These are phyloP conservation scores for Hibiscus tridactylites DNA, from an alignment of 345 rosid genomes.

Conservation along the genomic window DNA sequence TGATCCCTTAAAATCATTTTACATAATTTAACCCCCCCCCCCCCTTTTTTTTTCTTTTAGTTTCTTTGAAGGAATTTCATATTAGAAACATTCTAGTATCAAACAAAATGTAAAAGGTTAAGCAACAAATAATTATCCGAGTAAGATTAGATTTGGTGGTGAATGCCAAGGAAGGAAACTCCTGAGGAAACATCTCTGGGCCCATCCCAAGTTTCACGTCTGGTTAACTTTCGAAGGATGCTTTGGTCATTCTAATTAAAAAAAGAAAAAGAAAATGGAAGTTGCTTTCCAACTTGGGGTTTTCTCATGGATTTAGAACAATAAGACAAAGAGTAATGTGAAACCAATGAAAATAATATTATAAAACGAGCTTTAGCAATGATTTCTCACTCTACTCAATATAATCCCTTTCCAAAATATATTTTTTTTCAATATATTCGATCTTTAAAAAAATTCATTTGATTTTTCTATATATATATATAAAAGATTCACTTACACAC, in stretches of 20 bases:
- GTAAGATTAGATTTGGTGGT: neutral
- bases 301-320: neutral
- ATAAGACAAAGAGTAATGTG: conserved; percentile 7
- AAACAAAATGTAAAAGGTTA: neutral
- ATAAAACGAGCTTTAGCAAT: neutral
- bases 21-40: neutral
- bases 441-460: neutral
- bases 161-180: neutral
- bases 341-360: neutral
- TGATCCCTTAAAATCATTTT: neutral
- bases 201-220: neutral
- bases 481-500: too few species aligned
- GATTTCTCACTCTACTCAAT: neutral
- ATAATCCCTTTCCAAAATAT: neutral
- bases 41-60: too few species aligned
- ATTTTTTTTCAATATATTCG: neutral
- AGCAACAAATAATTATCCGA: too few species aligned
- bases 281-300: neutral
- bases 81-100: neutral
- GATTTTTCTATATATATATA: too few species aligned
- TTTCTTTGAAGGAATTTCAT: neutral
- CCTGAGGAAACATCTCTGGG: neutral
- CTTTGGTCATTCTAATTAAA: neutral
- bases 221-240: neutral
- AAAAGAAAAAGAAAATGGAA: neutral